Evolutionary conservation across 2,329 filamentous ascomycete species (phyloP).

Genomic region (Massarina eburnea): DNA sequence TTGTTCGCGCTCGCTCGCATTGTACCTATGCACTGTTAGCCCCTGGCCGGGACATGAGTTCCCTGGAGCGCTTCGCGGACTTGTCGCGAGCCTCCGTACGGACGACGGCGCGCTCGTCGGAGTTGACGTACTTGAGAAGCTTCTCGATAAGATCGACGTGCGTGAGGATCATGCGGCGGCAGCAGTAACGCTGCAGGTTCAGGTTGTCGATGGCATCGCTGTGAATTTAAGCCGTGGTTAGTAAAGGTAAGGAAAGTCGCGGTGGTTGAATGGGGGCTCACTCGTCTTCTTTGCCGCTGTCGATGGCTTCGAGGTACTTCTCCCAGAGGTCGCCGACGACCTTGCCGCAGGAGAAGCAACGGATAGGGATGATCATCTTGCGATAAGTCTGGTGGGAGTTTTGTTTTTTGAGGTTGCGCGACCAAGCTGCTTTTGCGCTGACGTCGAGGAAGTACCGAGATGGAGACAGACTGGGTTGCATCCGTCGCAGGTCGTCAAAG

Average conservation of each 20-base stretch:
- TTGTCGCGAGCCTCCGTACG: conserved; percentile 10
- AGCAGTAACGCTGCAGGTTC: conserved; percentile 94
- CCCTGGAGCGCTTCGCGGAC: not conserved
- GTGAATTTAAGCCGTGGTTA: conserved; percentile 16
- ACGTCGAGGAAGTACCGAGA: too few relatives aligned
- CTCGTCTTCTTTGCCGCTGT: conserved; percentile 55
- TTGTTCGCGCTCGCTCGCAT: conserved; percentile 40
- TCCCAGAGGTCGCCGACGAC: conserved; percentile 98
- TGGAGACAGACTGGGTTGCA: not conserved
- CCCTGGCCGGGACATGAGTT: conserved; percentile 14
- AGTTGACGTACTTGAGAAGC: conserved; percentile 62
- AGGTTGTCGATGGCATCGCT: conserved; percentile 97
- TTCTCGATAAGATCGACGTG: conserved; percentile 99
- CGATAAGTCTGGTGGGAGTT: conserved; percentile 7
- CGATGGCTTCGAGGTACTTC: conserved; percentile 85
- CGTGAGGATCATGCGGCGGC: conserved; percentile 98
- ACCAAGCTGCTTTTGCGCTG: conserved; percentile 6
- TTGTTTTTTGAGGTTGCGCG: conserved; percentile 7
- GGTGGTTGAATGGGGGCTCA: conserved; percentile 17
- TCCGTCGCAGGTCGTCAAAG: conserved; percentile 30
- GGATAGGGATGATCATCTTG: conserved; percentile 97
- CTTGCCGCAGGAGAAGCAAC: conserved; percentile 99
- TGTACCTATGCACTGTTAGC: conserved; percentile 35
- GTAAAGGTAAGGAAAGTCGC: conserved; percentile 1
- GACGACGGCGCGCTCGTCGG: conserved; percentile 10